Base-by-base conservation (phyloP, 192 early-diverging fungal species). In the Backusella sp. region DNA sequence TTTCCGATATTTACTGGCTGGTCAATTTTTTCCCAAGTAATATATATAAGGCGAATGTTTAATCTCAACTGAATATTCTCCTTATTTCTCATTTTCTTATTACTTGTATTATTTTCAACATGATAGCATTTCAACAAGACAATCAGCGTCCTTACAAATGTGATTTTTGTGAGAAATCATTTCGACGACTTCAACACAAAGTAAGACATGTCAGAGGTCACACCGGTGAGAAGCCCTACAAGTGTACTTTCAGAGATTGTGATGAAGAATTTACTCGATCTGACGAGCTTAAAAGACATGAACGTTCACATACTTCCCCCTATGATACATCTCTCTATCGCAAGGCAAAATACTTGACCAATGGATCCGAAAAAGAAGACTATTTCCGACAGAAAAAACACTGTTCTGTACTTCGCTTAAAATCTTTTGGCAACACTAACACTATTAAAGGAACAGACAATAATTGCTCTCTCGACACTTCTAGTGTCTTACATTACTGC, bases 211-310 rank as follows among this genome's bases (percentile, higher is more conserved):
- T 69, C 8, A 35, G 68, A 69, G 37, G 35, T 28, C 68, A 69
- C 39, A 69, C 68, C 8, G 68, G 68, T 23, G 68, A 69, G 21
- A 69, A 69, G 12, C 68, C 68, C 1, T 37, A 69, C n/a, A 35
- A 69, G 8, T 69, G 68, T 69, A 69, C 37, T 23, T 69, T 69
- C 39, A 23, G 37, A 21, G 35, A 69, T 41, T 69, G 68, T 12
- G 34, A 28, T 23, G 37, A 69, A 69, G 21, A 23, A 23, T 69
- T 69, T 37, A 37, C 68, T 41, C 19, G 68, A 69, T 69, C 68
- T 41, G 68, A 69, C n/a, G 68, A 69, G 36, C 68, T 69, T 21
- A 35, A 69, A 39, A 69, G 68, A 41, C 68, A 69, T 69, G 37
- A 39, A 3, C 68, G 68, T 37, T 35, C 21, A 23, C 68, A 69